Conservation (phyloP, 805 yeast species). For the Wickerhamomyces chambardii region DNA sequence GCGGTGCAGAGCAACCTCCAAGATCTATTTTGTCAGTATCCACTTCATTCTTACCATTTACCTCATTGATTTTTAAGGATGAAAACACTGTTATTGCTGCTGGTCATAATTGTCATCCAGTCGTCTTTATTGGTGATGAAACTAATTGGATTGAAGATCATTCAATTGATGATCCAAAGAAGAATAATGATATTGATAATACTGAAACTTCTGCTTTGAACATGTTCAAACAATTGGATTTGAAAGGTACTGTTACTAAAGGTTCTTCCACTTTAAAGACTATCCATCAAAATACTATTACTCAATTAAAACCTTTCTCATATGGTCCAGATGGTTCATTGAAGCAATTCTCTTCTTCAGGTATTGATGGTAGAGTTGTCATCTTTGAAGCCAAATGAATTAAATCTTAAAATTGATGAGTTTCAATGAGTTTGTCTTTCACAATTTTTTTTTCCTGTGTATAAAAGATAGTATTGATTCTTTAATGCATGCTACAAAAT, state of each 20-base stretch:
- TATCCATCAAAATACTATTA: slow-evolving; percentile 86
- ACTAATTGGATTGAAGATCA: slow-evolving; percentile 52
- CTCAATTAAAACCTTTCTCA: slow-evolving; percentile 46
- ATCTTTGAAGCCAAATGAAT: slow-evolving; percentile 43
- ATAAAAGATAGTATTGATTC: too few relatives aligned
- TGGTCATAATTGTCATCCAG: slow-evolving; percentile 89
- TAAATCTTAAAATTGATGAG: too few relatives aligned
- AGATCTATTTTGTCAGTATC: slow-evolving; percentile 45
- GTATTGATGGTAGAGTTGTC: slow-evolving; percentile 89
- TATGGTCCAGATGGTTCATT: slow-evolving; percentile 40
- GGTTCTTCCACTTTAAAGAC: slow-evolving; percentile 50
- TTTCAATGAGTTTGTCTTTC: too few relatives aligned
- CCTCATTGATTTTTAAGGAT: slow-evolving; percentile 59
- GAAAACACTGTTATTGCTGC: slow-evolving; percentile 71
- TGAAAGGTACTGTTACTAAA: slow-evolving; percentile 69
- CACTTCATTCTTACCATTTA: slow-evolving; percentile 74
- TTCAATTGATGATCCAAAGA: slow-evolving; percentile 39
- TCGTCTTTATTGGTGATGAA: slow-evolving; percentile 68
- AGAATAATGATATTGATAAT: slow-evolving; percentile 37
- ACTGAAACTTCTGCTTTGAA: slow-evolving; percentile 72
- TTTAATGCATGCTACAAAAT: too few relatives aligned
- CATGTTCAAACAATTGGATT: slow-evolving; percentile 92
- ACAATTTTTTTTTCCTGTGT: too few relatives aligned
- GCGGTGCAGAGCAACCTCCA: slow-evolving; percentile 59
- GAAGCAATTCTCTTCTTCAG: slow-evolving; percentile 61